A percentile compares a stretch with the other conserved stretches of the same genome.
phyloP scores from a whole-genome alignment of 2,329 filamentous ascomycete genomes.

The Penicillium expansum region DNA sequence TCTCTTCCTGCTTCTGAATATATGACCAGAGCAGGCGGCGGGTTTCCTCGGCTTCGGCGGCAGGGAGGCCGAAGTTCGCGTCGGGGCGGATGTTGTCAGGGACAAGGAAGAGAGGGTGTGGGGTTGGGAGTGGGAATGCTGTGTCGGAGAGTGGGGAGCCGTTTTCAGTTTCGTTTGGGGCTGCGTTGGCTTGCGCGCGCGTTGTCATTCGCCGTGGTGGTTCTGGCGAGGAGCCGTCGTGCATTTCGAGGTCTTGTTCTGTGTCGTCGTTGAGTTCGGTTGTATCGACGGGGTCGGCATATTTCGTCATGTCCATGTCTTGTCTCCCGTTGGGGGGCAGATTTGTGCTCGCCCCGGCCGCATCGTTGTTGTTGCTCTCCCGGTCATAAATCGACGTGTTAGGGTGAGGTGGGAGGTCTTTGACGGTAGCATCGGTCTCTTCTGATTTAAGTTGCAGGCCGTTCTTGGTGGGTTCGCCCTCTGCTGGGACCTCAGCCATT shows the following conservation, averaged over 20 bases:
- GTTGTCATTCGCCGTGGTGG: slow-evolving; percentile 49
- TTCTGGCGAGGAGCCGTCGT: slow-evolving; percentile 38
- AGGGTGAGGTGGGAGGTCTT: slow-evolving; percentile 34
- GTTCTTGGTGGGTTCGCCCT: slow-evolving; percentile 5
- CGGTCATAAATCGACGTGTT: slow-evolving; percentile 13
- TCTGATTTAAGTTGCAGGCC: slow-evolving; percentile 32
- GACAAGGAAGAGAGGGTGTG: slow-evolving; percentile 58
- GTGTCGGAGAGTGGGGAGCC: slow-evolving; percentile 30
- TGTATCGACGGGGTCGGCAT: slow-evolving; percentile 8
- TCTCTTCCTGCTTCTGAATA: slow-evolving; percentile 65
- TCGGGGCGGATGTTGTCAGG: slow-evolving; percentile 52
- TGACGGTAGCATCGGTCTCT: slow-evolving; percentile 34
- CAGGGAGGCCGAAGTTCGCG: slow-evolving; percentile 56
- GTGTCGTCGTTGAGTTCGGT: slow-evolving; percentile 24
- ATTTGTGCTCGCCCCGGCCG: neutral
- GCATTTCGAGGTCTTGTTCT: slow-evolving; percentile 34
- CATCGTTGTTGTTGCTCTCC: slow-evolving; percentile 1
- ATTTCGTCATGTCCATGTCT: slow-evolving; percentile 15
- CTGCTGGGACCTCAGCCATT: slow-evolving; percentile 31
- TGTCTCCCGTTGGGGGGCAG: slow-evolving; percentile 9
- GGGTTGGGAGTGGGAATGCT: slow-evolving; percentile 36
- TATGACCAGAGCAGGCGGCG: slow-evolving; percentile 60
- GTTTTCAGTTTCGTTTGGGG: slow-evolving; percentile 28
- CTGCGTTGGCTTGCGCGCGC: slow-evolving; percentile 42
- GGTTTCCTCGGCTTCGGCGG: slow-evolving; percentile 61